These are phyloP conservation scores for Murraya koenigii DNA, from an alignment of 345 rosid species.

Conservation along the genomic window DNA sequence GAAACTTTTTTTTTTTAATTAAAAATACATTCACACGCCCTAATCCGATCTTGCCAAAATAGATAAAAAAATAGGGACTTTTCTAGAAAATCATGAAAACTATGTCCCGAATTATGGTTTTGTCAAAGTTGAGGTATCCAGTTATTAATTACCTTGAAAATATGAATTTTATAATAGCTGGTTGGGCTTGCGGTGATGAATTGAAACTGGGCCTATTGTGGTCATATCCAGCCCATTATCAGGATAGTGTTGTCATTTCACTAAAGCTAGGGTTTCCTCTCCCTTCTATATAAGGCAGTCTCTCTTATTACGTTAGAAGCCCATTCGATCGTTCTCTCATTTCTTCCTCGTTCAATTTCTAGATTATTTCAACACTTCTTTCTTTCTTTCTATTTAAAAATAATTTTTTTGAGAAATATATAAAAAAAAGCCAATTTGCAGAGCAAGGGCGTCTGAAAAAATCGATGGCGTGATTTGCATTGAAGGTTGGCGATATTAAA, in stretches of 20 bases:
- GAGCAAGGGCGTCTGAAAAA: constrained; percentile 53
- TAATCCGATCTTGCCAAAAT: too few relatives aligned
- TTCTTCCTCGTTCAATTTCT: not conserved
- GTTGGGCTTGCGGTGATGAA: too few relatives aligned
- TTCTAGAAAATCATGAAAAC: not conserved
- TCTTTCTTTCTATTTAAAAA: too few relatives aligned
- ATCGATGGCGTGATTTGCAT: constrained; percentile 55
- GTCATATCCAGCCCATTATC: not conserved
- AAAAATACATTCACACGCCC: too few relatives aligned
- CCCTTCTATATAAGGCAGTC: not conserved
- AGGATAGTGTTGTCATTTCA: not conserved
- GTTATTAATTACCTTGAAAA: not conserved
- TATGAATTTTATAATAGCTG: too few relatives aligned
- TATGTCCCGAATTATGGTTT: not conserved
- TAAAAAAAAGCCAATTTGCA: constrained; percentile 58
- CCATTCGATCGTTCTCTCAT: not conserved
- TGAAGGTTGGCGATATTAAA: constrained; percentile 67
- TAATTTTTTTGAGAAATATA: too few relatives aligned
- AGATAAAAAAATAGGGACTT: accelerated
- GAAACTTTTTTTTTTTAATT: too few relatives aligned
- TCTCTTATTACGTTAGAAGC: accelerated
- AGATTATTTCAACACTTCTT: not conserved
- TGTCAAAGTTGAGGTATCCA: not conserved
- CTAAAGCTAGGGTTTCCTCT: not conserved
- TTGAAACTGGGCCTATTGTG: not conserved